phyloP scores from a whole-genome alignment of 805 yeast species.

The Hanseniaspora lindneri region DNA sequence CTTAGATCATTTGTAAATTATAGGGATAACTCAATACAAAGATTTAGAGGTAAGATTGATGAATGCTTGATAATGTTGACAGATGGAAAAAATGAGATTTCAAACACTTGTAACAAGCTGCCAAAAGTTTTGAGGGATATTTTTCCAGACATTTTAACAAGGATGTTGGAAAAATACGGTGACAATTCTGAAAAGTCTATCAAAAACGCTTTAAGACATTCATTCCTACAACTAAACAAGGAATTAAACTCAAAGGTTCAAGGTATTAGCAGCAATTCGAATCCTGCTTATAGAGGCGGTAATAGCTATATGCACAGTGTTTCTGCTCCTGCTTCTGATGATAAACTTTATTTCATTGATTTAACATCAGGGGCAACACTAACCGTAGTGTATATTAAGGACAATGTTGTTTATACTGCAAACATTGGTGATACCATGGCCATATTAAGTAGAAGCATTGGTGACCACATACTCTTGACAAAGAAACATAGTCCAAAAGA shows the following conservation, averaged over 20 bases:
- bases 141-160: conserved; percentile 55
- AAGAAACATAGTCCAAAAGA: conserved; percentile 75
- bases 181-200: conserved; percentile 38
- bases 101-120: conserved; percentile 47
- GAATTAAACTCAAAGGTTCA: conserved; percentile 48
- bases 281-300: conserved; percentile 17
- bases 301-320: conserved; percentile 19
- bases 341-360: conserved; percentile 54
- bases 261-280: conserved; percentile 19
- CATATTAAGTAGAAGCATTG: conserved; percentile 64
- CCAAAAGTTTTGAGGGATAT: conserved; percentile 61
- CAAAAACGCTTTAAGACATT: conserved; percentile 65
- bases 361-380: conserved; percentile 73
- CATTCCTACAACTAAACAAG: conserved; percentile 68
- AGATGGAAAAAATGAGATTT: conserved; percentile 59
- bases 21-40: conserved; percentile 77
- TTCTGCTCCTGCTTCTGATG: conserved; percentile 38
- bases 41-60: conserved; percentile 72
- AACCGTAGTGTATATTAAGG: conserved; percentile 67
- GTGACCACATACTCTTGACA: conserved; percentile 64
- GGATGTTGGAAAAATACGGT: conserved; percentile 31
- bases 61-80: conserved; percentile 72
- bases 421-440: conserved; percentile 87
- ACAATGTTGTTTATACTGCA: conserved; percentile 60
- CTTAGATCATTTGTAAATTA: conserved; percentile 50